Evolutionary conservation across 2,329 filamentous ascomycete species (phyloP), one percentile per base, ranked within the genome.

Genomic region (Phialophora macrospora): DNA sequence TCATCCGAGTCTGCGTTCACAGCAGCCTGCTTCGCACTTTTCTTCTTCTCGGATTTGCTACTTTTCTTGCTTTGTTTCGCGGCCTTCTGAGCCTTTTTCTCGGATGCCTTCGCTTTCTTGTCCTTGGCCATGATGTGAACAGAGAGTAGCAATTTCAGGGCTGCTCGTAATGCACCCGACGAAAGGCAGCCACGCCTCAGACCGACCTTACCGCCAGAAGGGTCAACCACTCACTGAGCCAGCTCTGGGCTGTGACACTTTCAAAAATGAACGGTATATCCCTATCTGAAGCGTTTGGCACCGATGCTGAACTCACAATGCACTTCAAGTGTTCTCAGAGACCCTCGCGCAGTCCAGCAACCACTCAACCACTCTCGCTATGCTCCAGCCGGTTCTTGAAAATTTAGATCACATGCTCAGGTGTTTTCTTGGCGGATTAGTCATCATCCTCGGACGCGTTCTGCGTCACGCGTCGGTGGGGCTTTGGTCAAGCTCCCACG

Each of bases 21-120:
- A 48, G 76, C 62, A 71, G 91, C 86, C 77, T 93, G 93, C 73
- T 85, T 83, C 78, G 93, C 96, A 77, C 96, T 96, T 74, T 95
- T 92, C 65, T 85, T 85, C 71, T 86, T 82, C 32, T 82, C 80
- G 30, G 90, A 89, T 76, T 97, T 97, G 78, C 91, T 95, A 75
- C 90, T 90, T 77, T 95, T 91, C 80, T 96, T 96, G n/a, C 83
- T 82, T 4, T 84, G 83, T 60, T 83, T 81, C 62, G 84, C 83
- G 60, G 82, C 83, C 70, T 67, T 67, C 30, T 85, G 85, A 60
- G 83, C 84, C 71, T 72, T 72, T 71, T 84, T 81, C 71, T 84
- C 82, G 12, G 85, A 85, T 4, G 80, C 79, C 72, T 86, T 86
- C 22, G 78, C 80, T 78, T 82, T 87, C 73, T 84, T 86, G 72